Evolutionary conservation across 805 yeast genomes (phyloP), one percentile per base, ranked within the genome.

Genomic region (Cyberlindnera galapagoensis): DNA sequence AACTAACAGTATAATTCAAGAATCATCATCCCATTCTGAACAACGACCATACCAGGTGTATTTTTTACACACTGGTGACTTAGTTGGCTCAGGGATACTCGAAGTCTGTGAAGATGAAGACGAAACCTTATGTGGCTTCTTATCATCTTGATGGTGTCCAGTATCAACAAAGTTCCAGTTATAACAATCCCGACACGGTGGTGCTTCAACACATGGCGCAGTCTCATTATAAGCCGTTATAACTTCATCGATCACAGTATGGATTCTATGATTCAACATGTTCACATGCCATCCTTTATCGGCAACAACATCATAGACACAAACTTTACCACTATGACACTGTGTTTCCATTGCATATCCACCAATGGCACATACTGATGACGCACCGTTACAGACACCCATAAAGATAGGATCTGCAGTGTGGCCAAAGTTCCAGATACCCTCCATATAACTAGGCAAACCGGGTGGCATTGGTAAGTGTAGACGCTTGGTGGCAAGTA

Each of bases 261-360:
- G 92, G 33, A 92, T 85, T 26, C 96, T 67, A 57, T 92, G 98
- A 56, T 90, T 86, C 41, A 83, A 65, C 56, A 92, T 60, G 47
- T 80, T 86, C 11, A 88, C 88, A 49, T 76, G 80, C 96, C 97
- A 90, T 3, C 97, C 97, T 42, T 71, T 62, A 46, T 92, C 97
- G 4, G 71, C 69, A 9, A 88, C 95, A 9, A 81, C 88, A 49
- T 92, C 97, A 59, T 90, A 92, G 18, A 80, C 69, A 56, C 97
- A 92, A 33, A 75, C 74, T 53, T 70, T 71, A 0, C 97, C 98
- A 0, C 95, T 72, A 55, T 92, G 98, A 54, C 98, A 92, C 28
- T 79, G 80, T 0, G 96, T 80, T 51, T 92, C 98, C 95, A 92
- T 80, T 9, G 97, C 98, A 56, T 86, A 92, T 0, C 98, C 98